Base-by-base conservation (phyloP, 2,329 filamentous ascomycete species). In the Penicillium rolfsii region DNA sequence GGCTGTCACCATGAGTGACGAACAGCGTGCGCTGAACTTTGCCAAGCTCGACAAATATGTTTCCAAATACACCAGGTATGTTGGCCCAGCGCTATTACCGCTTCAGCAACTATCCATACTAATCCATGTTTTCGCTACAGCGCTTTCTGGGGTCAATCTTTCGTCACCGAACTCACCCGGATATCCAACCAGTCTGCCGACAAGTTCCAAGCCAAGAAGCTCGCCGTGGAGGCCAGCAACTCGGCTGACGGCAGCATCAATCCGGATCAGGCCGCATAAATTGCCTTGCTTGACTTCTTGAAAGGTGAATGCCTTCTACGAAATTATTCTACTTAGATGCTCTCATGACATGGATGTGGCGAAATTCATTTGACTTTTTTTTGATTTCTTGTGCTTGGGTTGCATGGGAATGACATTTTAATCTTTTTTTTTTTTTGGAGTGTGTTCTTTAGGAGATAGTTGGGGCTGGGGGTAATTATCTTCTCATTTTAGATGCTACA, bases 101-200 rank as follows among this genome's bases (percentile, higher is more conserved):
- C 58, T 30, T 11, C 19, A 36, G 24, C 26, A 38, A 54, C 36
- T 19, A 60, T 68, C 74, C 68, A 77, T 65, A 54, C 52, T 49
- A 24, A 41, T 22, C 38, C 8, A 19, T 9, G 8, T 11, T 54
- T 5, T 36, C 14, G 35, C 35, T 36, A 9, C 62, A 88, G 91
- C 75, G 91, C 93, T 9, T 97, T 95, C 89, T 98, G 94, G 94
- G 94, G 94, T 28, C 87, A 93, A 75, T 93, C 90, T 67, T 98
- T 98, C 74, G 93, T 97, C 54, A 86, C 86, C 12, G 94, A 97
- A 77, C 84, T 98, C 65, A 86, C 80, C 7, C 81, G 83, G 62
- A 86, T 88, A 66, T 85, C 84, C 19, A 78, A 67, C 2, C 72
- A 73, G 43, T 73, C 75, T 6, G 71, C 74, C 43, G 73, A 73